Evolutionary conservation across 2,329 filamentous ascomycete genomes (phyloP).

Genomic region (Clathrospora elynae): DNA sequence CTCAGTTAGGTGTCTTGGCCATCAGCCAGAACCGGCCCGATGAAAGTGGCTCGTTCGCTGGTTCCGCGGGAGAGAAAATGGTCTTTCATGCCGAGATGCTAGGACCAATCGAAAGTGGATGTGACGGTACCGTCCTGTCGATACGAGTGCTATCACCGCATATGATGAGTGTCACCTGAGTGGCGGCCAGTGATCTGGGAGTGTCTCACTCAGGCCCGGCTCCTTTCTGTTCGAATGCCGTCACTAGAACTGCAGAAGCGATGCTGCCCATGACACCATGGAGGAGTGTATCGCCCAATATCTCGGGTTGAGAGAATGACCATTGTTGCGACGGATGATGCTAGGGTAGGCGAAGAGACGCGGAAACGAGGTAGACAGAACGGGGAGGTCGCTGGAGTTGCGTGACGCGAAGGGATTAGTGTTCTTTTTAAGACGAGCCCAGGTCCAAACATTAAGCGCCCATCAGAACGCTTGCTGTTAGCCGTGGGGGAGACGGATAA

Average conservation of each 20-base stretch:
- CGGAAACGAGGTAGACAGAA: conserved; percentile 14
- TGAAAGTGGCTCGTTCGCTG: conserved; percentile 2
- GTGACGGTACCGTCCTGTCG: conserved; percentile 5
- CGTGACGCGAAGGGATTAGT: conserved; percentile 20
- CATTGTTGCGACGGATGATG: conserved; percentile 13
- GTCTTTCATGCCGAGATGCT: conserved; percentile 7
- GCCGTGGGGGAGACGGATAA: conserved; percentile 13
- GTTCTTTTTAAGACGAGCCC: conserved; percentile 19
- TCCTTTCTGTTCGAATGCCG: conserved; percentile 1
- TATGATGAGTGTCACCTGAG: conserved; percentile 21
- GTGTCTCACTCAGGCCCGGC: background rate
- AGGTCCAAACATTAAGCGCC: conserved; percentile 31
- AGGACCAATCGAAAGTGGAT: conserved; percentile 4
- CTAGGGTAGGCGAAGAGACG: conserved; percentile 18
- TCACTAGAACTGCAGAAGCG: background rate
- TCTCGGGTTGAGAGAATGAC: conserved; percentile 19
- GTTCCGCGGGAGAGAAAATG: conserved; percentile 9
- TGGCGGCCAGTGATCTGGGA: conserved; percentile 5
- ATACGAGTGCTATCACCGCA: conserved; percentile 18
- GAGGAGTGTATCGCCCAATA: conserved; percentile 10
- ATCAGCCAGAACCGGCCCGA: conserved; percentile 5
- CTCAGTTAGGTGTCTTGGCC: conserved; percentile 17
- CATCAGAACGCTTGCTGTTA: conserved; percentile 21
- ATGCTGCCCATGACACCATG: conserved; percentile 5
- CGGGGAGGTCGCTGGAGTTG: conserved; percentile 16